Evolutionary conservation across 352 stramenopile species (phyloP), one percentile per base, ranked within the genome.

Genomic region (Phytophthora citrophthora): DNA sequence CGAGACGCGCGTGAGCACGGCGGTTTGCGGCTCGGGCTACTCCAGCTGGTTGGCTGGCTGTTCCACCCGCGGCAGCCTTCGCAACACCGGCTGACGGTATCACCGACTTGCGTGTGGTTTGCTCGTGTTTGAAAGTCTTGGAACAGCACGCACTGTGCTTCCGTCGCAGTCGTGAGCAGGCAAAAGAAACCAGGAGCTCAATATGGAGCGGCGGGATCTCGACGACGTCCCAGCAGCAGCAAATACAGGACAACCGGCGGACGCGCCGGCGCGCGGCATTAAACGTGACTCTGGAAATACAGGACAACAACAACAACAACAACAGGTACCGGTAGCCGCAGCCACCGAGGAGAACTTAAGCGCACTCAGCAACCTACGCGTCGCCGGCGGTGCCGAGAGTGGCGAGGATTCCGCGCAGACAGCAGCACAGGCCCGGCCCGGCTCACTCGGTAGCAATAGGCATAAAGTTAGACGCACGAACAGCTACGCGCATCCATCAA

Each of bases 291-390:
- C 46, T 26, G 62, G 15, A 2, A 12, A n/a, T 13, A 36, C 49
- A 23, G 32, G 15, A 39, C 8, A n/a, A 20, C 39, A 57, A 18
- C 56, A 20, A 18, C 56, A 20, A 29, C 26, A 8, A 29, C 26
- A 59, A 29, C 5, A 51, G 36, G 13, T 47, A 18, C 6, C 15
- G 29, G 36, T 16, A 9, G 44, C 38, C 12, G 23, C 50, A 44
- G 27, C 47, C 7, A 32, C 60, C 5, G 72, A 81, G n/a, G 76
- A 80, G 40, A 79, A 77, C 29, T 81, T 61, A 54, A 72, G 61
- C 52, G 72, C 70, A 36, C 63, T 81, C 11, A 75, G 76, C 52
- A 79, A 84, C 50, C 48, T 81, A 16, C 59, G 56, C 31, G 72
- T 81, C 5, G 64, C 54, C n/a, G 38, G 45, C 43, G 60, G 71